Percentiles rank a stretch among this genome's conserved stretches.
These are phyloP conservation scores for Sphagnurus paluster DNA, from an alignment of 1,284 basidiomycete genomes.

Conservation along the genomic window DNA sequence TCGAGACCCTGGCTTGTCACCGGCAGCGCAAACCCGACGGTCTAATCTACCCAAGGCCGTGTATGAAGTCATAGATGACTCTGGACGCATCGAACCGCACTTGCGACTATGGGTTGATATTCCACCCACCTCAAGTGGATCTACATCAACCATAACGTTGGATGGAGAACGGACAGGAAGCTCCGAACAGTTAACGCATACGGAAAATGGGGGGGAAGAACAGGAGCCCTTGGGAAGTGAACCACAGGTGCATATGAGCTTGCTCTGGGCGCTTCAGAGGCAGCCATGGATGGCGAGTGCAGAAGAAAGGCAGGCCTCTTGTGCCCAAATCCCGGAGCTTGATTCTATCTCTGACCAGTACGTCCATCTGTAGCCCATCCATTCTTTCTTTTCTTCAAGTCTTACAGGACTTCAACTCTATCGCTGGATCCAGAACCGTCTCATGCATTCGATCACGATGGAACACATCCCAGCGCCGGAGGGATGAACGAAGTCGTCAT, in stretches of 20 bases:
- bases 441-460: background rate
- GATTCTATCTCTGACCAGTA: background rate
- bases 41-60: conserved; percentile 33
- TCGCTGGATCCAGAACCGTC: conserved; percentile 8
- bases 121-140: conserved; percentile 6
- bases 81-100: conserved; percentile 54
- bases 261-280: conserved; percentile 29
- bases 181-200: conserved; percentile 2
- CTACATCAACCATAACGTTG: background rate
- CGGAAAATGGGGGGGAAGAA: conserved; percentile 4
- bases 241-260: conserved; percentile 14
- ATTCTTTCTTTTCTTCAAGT: background rate
- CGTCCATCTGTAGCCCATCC: background rate
- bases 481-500: conserved; percentile 70
- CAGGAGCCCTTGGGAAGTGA: background rate
- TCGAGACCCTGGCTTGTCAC: background rate
- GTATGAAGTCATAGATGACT: conserved; percentile 54
- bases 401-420: background rate
- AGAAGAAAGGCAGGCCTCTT: conserved; percentile 9
- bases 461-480: background rate
- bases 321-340: conserved; percentile 11
- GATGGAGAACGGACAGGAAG: conserved; percentile 3
- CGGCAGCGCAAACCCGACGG: background rate
- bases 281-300: conserved; percentile 6
- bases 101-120: conserved; percentile 47